Evolutionary conservation across 139 green algal genomes (phyloP).

Genomic region (Chlorella sp.): DNA sequence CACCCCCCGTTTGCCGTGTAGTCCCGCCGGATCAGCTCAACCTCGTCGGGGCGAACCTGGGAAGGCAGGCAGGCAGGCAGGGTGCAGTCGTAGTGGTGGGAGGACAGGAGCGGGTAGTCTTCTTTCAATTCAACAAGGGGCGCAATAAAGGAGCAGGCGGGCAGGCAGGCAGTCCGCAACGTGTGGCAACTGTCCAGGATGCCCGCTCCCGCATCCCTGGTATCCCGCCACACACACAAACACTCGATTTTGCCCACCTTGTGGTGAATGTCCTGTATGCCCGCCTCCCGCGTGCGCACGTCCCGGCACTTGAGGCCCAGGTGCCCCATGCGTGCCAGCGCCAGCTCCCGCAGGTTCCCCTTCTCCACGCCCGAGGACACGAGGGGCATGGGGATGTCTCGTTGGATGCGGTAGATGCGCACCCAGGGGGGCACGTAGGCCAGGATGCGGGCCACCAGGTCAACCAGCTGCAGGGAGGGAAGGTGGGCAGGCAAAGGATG

Average conservation of each 20-base stretch:
- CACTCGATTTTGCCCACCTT: too few relatives aligned
- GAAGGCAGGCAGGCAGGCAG: not conserved
- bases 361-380: conserved; percentile 82
- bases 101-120: too few relatives aligned
- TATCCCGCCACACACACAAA: too few relatives aligned
- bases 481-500: not conserved
- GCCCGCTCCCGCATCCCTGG: too few relatives aligned
- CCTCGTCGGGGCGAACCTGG: conserved; percentile 79
- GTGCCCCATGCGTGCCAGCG: conserved; percentile 88
- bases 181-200: too few relatives aligned
- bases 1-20: conserved; percentile 95
- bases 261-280: conserved; percentile 98
- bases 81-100: not conserved
- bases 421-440: conserved; percentile 95
- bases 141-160: too few relatives aligned
- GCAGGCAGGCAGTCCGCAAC: too few relatives aligned
- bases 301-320: conserved; percentile 92
- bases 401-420: conserved; percentile 93
- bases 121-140: not conserved
- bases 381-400: conserved; percentile 99
- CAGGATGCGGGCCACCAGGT: conserved; percentile 92
- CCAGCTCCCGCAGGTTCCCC: conserved; percentile 97
- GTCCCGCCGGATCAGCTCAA: conserved; percentile 96
- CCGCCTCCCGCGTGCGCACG: conserved; percentile 94
- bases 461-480: conserved; percentile 73